Evolutionary conservation across 2,329 filamentous ascomycete genomes (phyloP).

Genomic region (Penicillium sp.): DNA sequence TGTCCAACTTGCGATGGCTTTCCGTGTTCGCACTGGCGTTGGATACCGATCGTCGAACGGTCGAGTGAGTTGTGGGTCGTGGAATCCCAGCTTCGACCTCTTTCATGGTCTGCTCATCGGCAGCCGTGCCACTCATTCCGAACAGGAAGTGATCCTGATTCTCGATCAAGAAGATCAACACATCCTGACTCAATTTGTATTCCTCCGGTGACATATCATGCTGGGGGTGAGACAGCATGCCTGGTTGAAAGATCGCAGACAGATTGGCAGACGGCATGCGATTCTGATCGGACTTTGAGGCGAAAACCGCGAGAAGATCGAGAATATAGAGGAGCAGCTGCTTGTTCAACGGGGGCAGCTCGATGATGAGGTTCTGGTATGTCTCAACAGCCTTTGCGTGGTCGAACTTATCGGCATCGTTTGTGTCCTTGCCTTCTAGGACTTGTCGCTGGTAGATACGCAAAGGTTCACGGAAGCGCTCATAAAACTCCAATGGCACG

Average conservation of each 20-base stretch:
- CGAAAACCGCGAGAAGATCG: constrained; percentile 92
- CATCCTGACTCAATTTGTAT: constrained; percentile 92
- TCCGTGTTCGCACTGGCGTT: constrained; percentile 86
- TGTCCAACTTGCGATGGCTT: constrained; percentile 72
- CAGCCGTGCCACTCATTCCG: constrained; percentile 97
- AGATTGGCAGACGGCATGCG: constrained; percentile 95
- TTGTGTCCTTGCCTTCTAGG: constrained; percentile 65
- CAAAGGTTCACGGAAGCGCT: constrained; percentile 82
- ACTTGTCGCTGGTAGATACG: constrained; percentile 67
- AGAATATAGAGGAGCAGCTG: constrained; percentile 94
- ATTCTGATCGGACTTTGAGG: constrained; percentile 93
- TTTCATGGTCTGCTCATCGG: constrained; percentile 74
- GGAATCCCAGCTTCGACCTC: constrained; percentile 65
- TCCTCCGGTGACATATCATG: constrained; percentile 96
- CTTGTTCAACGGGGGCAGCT: constrained; percentile 86
- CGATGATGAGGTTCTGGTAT: constrained; percentile 89
- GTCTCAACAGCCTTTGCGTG: constrained; percentile 71
- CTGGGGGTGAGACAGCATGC: constrained; percentile 86
- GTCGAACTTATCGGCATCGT: constrained; percentile 71
- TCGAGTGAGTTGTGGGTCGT: constrained; percentile 51
- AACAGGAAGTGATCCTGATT: constrained; percentile 98
- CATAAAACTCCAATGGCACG: constrained; percentile 89
- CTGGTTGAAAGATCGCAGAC: constrained; percentile 95
- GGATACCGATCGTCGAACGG: constrained; percentile 71
- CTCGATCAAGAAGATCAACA: constrained; percentile 95